These are phyloP conservation scores for Flaveria linearis DNA, from an alignment of 129 eudicot species.

Conservation along the genomic window DNA sequence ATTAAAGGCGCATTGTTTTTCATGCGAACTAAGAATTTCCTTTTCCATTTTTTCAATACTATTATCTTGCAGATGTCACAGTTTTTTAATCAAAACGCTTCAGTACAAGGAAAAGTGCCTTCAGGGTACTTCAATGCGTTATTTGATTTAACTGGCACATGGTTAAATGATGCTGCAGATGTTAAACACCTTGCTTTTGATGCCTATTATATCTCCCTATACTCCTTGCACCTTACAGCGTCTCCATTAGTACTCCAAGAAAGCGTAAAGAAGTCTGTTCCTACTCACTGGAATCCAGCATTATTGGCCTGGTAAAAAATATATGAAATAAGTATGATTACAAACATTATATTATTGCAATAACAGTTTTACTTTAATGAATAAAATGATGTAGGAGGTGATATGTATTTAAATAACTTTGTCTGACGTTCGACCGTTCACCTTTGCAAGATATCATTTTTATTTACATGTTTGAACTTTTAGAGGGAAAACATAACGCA, in stretches of 20 bases:
- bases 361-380: neutral
- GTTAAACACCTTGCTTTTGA: slow-evolving; percentile 87
- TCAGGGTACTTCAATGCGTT: slow-evolving; percentile 88
- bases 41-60: neutral
- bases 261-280: slow-evolving; percentile 78
- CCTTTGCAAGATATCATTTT: neutral
- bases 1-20: neutral
- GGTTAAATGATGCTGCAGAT: slow-evolving; percentile 87
- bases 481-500: neutral
- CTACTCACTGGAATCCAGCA: slow-evolving; percentile 94
- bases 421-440: neutral
- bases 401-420: neutral
- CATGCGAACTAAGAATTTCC: neutral
- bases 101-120: slow-evolving; percentile 93
- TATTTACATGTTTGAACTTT: neutral
- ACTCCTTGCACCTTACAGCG: slow-evolving; percentile 71
- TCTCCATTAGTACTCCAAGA: slow-evolving; percentile 78
- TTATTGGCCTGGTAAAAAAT: slow-evolving; percentile 65
- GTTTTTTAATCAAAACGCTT: slow-evolving; percentile 86
- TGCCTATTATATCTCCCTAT: slow-evolving; percentile 83
- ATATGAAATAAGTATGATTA: neutral
- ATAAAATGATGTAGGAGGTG: neutral
- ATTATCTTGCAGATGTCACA: slow-evolving; percentile 83
- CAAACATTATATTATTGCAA: neutral
- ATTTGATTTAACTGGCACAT: slow-evolving; percentile 80